Evolutionary conservation across 768 basidiomycete genomes (phyloP), one percentile per base, ranked within the genome.

Genomic region (Epithele typhae): DNA sequence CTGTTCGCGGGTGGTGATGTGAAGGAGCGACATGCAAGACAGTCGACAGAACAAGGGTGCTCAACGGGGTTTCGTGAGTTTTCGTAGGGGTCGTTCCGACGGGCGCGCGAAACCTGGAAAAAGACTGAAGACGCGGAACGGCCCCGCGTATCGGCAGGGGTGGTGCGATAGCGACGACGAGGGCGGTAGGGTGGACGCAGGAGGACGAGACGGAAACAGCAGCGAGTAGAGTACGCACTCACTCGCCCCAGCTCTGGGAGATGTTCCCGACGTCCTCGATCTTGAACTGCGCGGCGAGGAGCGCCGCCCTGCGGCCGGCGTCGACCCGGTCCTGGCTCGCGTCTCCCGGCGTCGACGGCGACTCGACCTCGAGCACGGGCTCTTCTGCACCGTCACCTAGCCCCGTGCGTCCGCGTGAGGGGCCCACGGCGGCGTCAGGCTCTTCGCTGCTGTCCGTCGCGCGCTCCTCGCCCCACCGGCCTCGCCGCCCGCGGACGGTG

Each of bases 241-340:
- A 65, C 40, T 65, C 64, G 10, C 63, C 58, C 64, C 64, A 65
- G 41, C 64, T 64, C 25, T 60, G 57, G 17, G 65, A 52, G 41
- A 66, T 60, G 10, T 60, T 62, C 17, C 64, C 65, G 33, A 66
- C 61, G 43, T 61, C 59, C 42, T 62, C 53, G 36, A 64, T 61
- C 39, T 57, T 56, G 39, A 61, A 57, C 0, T 53, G 52, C 9
- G 49, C 40, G 24, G 51, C 44, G 21, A 50, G 27, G 30, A 52
- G 32, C 10, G 49, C 19, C 35, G 37, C 18, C 37, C 33, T 49
- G 15, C 21, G 37, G n/a, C 36, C 45, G 25, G 37, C 23, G 17
- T 32, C 40, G 36, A 22, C 51, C 14, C 38, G 36, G 15, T 45
- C 25, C 30, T 17, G 18, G 33, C 34, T 36, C 12, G 40, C 33